Evolutionary conservation across 164 flowering plant genomes (phyloP).

Genomic region (Macadamia tetraphylla): DNA sequence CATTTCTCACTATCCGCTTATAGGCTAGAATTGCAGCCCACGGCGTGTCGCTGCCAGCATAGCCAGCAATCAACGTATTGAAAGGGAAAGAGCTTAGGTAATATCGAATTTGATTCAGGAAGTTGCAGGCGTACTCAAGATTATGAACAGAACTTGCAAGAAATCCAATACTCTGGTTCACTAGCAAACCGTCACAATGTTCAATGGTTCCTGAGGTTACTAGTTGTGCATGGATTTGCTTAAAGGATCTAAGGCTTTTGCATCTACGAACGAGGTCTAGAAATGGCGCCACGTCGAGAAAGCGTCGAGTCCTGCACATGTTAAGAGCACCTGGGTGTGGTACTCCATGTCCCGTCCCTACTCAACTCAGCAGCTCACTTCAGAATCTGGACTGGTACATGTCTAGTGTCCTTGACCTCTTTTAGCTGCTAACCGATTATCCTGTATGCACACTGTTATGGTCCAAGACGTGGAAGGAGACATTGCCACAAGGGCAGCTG

Average conservation of each 20-base stretch:
- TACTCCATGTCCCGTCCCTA: too few relatives aligned
- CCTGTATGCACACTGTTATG: too few relatives aligned
- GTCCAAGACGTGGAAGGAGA: too few relatives aligned
- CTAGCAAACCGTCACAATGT: slow-evolving; percentile 19
- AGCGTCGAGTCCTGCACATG: slow-evolving; percentile 6
- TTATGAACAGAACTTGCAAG: slow-evolving; percentile 16
- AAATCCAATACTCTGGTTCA: slow-evolving; percentile 20
- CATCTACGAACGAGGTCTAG: slow-evolving; percentile 24
- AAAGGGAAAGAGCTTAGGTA: slow-evolving; percentile 25
- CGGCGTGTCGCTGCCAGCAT: slow-evolving; percentile 24
- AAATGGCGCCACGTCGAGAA: slow-evolving; percentile 12
- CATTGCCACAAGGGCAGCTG: too few relatives aligned
- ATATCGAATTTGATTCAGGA: slow-evolving; percentile 21
- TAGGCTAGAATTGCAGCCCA: slow-evolving; percentile 28
- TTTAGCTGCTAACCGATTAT: too few relatives aligned
- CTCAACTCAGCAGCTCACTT: too few relatives aligned
- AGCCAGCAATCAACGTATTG: slow-evolving; percentile 34
- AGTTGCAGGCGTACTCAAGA: slow-evolving; percentile 21
- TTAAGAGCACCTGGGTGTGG: background rate
- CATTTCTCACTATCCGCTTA: slow-evolving; percentile 21
- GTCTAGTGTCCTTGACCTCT: too few relatives aligned
- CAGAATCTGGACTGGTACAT: too few relatives aligned
- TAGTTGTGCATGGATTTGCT: slow-evolving; percentile 36
- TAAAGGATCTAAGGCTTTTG: slow-evolving; percentile 19
- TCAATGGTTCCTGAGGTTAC: slow-evolving; percentile 19